A percentile compares a stretch with the other conserved stretches of the same genome.
These are phyloP conservation scores for Septoria linicola DNA, from an alignment of 2,329 filamentous ascomycete species.

Conservation along the genomic window DNA sequence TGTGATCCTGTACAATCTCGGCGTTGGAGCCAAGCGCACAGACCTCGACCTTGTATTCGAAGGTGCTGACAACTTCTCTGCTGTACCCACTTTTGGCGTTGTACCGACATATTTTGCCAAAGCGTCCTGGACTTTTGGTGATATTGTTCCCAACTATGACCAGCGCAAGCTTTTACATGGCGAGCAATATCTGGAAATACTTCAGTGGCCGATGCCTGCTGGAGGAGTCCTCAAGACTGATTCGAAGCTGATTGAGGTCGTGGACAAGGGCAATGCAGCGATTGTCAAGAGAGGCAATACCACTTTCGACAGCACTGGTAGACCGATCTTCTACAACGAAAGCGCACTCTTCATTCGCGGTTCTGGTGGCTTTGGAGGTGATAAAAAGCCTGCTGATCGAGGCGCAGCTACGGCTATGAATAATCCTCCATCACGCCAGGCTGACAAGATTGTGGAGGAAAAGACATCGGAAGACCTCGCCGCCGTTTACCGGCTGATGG, in stretches of 20 bases:
- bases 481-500: constrained; percentile 85
- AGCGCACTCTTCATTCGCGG: constrained; percentile 88
- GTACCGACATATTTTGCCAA: constrained; percentile 85
- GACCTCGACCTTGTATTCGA: constrained; percentile 89
- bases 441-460: constrained; percentile 83
- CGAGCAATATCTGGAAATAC: constrained; percentile 94
- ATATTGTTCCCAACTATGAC: constrained; percentile 90
- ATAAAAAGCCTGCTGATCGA: constrained; percentile 71
- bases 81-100: constrained; percentile 88
- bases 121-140: constrained; percentile 72
- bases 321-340: constrained; percentile 96
- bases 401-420: constrained; percentile 78
- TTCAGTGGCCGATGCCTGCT: constrained; percentile 87
- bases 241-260: constrained; percentile 82
- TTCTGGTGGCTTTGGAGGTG: constrained; percentile 83
- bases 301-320: constrained; percentile 78
- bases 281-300: constrained; percentile 76
- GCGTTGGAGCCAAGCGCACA: constrained; percentile 84
- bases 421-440: constrained; percentile 70
- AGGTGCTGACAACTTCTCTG: constrained; percentile 86
- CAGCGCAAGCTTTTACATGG: constrained; percentile 98
- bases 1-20: constrained; percentile 86
- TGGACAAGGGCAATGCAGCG: constrained; percentile 91
- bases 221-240: constrained; percentile 71
- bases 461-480: constrained; percentile 88